These are phyloP conservation scores for Populus alba DNA, from an alignment of 345 rosid genomes.

Conservation along the genomic window DNA sequence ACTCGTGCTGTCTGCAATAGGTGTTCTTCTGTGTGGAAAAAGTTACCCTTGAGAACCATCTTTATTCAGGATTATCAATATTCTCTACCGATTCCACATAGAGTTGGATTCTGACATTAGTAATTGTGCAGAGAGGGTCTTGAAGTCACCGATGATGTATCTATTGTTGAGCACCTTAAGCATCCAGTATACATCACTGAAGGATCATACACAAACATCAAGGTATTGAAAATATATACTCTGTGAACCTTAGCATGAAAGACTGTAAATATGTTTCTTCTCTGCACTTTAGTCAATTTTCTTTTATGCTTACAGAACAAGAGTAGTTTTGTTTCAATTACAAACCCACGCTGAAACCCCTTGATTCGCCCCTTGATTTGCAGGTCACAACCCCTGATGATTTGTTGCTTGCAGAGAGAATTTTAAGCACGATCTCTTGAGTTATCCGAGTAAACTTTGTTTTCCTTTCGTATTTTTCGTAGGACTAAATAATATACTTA, in stretches of 20 bases:
- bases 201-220: slow-evolving; percentile 94
- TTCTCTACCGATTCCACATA: too few species aligned
- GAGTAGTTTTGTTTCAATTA: not conserved
- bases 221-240: slow-evolving; percentile 39
- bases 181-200: slow-evolving; percentile 83
- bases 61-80: too few species aligned
- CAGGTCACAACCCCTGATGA: slow-evolving; percentile 97
- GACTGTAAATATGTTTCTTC: not conserved
- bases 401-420: slow-evolving; percentile 80
- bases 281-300: not conserved
- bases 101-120: not conserved
- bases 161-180: slow-evolving; percentile 86
- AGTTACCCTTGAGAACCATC: too few species aligned
- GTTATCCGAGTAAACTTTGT: slow-evolving; percentile 4
- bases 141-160: slow-evolving; percentile 94
- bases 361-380: slow-evolving; percentile 2
- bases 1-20: too few species aligned
- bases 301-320: not conserved
- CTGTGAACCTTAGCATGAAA: not conserved
- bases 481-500: not conserved
- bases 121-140: slow-evolving; percentile 58
- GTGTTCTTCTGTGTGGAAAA: too few species aligned
- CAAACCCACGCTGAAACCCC: not conserved
- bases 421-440: slow-evolving; percentile 41
- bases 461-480: not conserved